Conservation (phyloP, 805 yeast genomes). For the Spathaspora gorwiae region DNA sequence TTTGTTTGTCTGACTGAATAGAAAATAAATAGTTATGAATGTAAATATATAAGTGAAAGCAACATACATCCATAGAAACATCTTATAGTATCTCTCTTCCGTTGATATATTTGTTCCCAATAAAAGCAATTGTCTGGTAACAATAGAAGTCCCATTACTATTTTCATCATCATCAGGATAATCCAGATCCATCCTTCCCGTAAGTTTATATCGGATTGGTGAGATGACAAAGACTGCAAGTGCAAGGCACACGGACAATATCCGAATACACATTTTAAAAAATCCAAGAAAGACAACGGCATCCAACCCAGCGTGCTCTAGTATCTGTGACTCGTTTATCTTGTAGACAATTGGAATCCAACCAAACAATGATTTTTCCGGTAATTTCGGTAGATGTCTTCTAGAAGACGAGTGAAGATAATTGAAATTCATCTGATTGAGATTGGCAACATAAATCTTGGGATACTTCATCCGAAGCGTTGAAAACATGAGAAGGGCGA, state of each 20-base stretch:
- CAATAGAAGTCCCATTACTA: constrained; percentile 3
- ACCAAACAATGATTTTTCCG: constrained; percentile 58
- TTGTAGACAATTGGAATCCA: constrained; percentile 71
- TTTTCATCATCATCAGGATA: constrained; percentile 14
- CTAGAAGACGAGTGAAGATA: constrained; percentile 41
- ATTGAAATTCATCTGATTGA: constrained; percentile 42
- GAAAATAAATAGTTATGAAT: constrained; percentile 49
- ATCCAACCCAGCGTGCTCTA: constrained; percentile 90
- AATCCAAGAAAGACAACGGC: constrained; percentile 89
- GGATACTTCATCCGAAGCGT: constrained; percentile 71
- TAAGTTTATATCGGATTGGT: constrained; percentile 77
- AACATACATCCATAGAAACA: constrained; percentile 82
- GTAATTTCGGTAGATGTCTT: constrained; percentile 55
- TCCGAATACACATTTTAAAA: constrained; percentile 80
- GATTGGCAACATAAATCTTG: constrained; percentile 78
- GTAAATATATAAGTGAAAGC: constrained; percentile 86
- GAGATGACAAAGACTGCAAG: constrained; percentile 74
- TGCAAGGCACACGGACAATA: constrained; percentile 58
- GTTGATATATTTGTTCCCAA: constrained; percentile 14
- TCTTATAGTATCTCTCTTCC: constrained; percentile 32
- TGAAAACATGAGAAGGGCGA: constrained; percentile 68
- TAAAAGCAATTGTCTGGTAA: background rate
- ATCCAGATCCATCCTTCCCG: constrained; percentile 51
- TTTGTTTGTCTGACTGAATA: constrained; percentile 65
- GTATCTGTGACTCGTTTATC: constrained; percentile 68